Evolutionary conservation across 495 filamentous ascomycete species (phyloP).

Genomic region (Mytilinidion resinicola): DNA sequence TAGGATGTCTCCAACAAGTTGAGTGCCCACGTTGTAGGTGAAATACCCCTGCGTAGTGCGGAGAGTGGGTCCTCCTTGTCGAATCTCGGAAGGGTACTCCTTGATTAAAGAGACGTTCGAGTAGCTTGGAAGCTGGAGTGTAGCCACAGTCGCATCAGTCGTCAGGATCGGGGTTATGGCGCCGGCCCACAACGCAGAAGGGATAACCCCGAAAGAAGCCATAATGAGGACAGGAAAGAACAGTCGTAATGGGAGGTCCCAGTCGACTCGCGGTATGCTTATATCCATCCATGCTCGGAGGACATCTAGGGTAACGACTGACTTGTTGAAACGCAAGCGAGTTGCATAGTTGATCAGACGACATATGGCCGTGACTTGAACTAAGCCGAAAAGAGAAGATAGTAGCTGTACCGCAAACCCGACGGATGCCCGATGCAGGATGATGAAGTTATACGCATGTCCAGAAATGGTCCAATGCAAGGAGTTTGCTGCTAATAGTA

Average conservation of each 20-base stretch:
- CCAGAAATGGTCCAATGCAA: neutral
- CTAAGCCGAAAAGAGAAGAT: slow-evolving; percentile 16
- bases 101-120: slow-evolving; percentile 26
- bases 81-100: slow-evolving; percentile 23
- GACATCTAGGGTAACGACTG: slow-evolving; percentile 16
- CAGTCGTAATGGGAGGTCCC: slow-evolving; percentile 21
- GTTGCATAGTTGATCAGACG: slow-evolving; percentile 22
- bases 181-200: slow-evolving; percentile 37
- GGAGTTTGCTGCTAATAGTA: neutral
- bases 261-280: slow-evolving; percentile 20
- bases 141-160: slow-evolving; percentile 5
- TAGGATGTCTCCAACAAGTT: slow-evolving; percentile 29
- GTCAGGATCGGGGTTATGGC: slow-evolving; percentile 32
- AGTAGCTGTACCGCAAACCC: slow-evolving; percentile 18
- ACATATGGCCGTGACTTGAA: slow-evolving; percentile 22
- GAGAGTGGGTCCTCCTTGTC: slow-evolving; percentile 15
- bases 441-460: neutral
- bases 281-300: slow-evolving; percentile 25
- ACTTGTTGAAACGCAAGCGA: slow-evolving; percentile 11
- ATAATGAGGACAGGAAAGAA: slow-evolving; percentile 24
- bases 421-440: slow-evolving; percentile 7
- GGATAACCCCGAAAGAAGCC: slow-evolving; percentile 24
- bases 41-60: slow-evolving; percentile 31
- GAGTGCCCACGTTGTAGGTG: slow-evolving; percentile 29
- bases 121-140: slow-evolving; percentile 29